A percentile compares a stretch with the other conserved stretches of the same genome.
Evolutionary conservation across 805 yeast genomes (phyloP).

Genomic region (Schwanniomyces yamadae): DNA sequence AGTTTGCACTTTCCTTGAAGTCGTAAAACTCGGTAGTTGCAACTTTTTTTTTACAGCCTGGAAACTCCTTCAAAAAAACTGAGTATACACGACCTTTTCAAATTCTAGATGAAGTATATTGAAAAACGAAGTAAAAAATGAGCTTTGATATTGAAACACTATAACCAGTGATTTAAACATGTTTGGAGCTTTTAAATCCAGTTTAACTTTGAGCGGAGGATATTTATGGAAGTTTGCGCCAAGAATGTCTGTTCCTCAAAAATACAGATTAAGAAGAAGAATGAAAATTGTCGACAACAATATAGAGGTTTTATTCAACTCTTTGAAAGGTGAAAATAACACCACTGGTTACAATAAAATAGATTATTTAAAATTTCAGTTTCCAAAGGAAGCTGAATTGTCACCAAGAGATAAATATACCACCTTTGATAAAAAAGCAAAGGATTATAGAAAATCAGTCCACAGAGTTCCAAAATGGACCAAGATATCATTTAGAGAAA

Average conservation of each 20-base stretch:
- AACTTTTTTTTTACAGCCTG: no score
- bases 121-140: conserved; percentile 2
- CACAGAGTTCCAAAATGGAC: conserved; percentile 94
- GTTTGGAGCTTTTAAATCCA: conserved; percentile 73
- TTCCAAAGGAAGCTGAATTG: conserved; percentile 86
- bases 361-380: conserved; percentile 35
- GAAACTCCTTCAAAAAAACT: no score
- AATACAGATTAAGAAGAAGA: conserved; percentile 80
- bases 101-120: not conserved
- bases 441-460: conserved; percentile 81
- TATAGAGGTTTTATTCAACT: conserved; percentile 58
- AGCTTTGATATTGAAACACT: not conserved
- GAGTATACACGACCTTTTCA: not conserved
- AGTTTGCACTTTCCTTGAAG: no score
- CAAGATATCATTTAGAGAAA: conserved; percentile 72
- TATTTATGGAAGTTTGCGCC: conserved; percentile 62
- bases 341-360: conserved; percentile 37
- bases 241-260: conserved; percentile 70
- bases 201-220: conserved; percentile 63
- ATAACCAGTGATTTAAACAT: conserved; percentile 24
- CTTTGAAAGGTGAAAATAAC: conserved; percentile 22
- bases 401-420: conserved; percentile 80
- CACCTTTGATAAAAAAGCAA: conserved; percentile 70
- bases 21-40: no score
- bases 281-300: conserved; percentile 79